Percentiles rank a stretch among this genome's conserved stretches.
Evolutionary conservation across 108 stramenopile species (phyloP).

Genomic region (Conticribra weissflogii): DNA sequence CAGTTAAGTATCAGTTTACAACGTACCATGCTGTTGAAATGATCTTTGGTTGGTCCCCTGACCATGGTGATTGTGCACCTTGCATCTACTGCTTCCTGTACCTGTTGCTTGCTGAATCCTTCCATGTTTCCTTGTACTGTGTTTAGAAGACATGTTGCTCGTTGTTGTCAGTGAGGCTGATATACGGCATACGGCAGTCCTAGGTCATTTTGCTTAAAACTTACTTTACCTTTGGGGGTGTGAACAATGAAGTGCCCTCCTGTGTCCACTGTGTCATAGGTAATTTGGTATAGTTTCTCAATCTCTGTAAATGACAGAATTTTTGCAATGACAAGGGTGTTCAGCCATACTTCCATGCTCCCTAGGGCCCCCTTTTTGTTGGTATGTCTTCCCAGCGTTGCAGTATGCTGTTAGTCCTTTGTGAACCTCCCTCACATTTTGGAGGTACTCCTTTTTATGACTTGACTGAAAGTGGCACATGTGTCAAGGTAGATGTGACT

Average conservation of each 20-base stretch:
- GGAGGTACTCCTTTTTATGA: too few relatives aligned
- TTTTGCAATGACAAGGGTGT: too few relatives aligned
- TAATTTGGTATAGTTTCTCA: conserved; percentile 16
- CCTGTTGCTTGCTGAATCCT: conserved; percentile 34
- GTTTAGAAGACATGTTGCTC: conserved; percentile 1
- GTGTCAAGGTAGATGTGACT: too few relatives aligned
- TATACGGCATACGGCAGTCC: conserved; percentile 2
- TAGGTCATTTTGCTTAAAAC: conserved; percentile 8
- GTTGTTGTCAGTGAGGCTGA: conserved; percentile 5
- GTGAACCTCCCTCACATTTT: too few relatives aligned
- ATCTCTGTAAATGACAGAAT: conserved; percentile 15
- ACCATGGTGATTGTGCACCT: conserved; percentile 15
- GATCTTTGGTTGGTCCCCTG: conserved; percentile 13
- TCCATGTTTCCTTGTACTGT: conserved; percentile 25
- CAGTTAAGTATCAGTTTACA: conserved; percentile 26
- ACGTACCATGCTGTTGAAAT: conserved; percentile 27
- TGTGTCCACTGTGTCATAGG: conserved; percentile 8
- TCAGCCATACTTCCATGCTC: too few relatives aligned
- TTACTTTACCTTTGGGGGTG: conserved; percentile 10
- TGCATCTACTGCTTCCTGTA: conserved; percentile 18
- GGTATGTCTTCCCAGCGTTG: conserved; percentile 16
- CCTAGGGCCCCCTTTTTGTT: conserved; percentile 21
- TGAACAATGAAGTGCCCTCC: conserved; percentile 18
- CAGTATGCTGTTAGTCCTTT: conserved; percentile 4
- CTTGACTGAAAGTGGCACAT: too few relatives aligned